Conservation (phyloP, 495 filamentous ascomycete species). For the Hypoxylon crocopeplum region DNA sequence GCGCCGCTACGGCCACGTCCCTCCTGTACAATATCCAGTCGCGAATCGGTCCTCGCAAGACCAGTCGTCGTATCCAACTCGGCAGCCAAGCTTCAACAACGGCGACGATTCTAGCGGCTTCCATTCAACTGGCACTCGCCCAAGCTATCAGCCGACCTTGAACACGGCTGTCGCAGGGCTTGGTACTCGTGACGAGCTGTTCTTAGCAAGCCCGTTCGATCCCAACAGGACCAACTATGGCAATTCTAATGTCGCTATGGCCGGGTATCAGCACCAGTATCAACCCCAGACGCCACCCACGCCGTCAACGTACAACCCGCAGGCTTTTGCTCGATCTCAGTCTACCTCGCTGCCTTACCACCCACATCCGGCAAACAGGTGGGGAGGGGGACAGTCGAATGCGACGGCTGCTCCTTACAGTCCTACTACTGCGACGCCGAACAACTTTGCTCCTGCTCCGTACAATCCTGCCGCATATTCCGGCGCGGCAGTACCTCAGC, state of each 20-base stretch:
- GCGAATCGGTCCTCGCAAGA: constrained; percentile 45
- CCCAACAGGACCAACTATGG: constrained; percentile 50
- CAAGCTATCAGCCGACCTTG: constrained; percentile 36
- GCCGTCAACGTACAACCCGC: constrained; percentile 79
- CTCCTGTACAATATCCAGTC: constrained; percentile 63
- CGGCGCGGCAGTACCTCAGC: constrained; percentile 46
- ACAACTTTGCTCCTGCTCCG: constrained; percentile 45
- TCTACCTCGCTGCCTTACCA: constrained; percentile 57
- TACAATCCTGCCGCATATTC: constrained; percentile 62
- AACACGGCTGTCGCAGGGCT: constrained; percentile 40
- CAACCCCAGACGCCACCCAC: constrained; percentile 61
- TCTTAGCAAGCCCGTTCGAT: constrained; percentile 51
- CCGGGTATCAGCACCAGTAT: constrained; percentile 67
- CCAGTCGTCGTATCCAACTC: constrained; percentile 49
- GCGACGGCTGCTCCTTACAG: constrained; percentile 34
- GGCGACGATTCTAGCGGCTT: constrained; percentile 72
- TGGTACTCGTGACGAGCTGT: constrained; percentile 56
- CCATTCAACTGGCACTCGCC: constrained; percentile 50
- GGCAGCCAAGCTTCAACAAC: constrained; percentile 77
- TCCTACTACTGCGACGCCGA: constrained; percentile 29
- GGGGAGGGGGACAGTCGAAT: constrained; percentile 35
- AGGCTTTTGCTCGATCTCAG: constrained; percentile 73
- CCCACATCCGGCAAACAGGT: constrained; percentile 46
- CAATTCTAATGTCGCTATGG: constrained; percentile 57
- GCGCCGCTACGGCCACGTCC: constrained; percentile 63